Base-by-base conservation (phyloP, 2,329 filamentous ascomycete genomes). In the Cladorrhinum sp. region DNA sequence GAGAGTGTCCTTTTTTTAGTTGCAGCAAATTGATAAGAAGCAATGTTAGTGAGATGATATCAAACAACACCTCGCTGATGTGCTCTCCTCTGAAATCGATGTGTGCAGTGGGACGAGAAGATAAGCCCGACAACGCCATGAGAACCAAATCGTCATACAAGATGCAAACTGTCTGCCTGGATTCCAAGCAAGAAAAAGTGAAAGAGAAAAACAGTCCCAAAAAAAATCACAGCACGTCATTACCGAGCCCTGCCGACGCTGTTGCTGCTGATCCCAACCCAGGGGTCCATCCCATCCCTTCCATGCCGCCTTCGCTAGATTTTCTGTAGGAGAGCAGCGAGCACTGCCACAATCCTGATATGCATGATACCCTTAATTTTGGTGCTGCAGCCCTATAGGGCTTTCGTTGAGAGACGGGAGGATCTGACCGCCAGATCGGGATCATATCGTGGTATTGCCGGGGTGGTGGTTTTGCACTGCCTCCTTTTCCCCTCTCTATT, bases 311-410 rank as follows among this genome's bases (percentile, higher is more conserved):
- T 7, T 42, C 36, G 30, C 30, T 16, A 42, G 36, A 3, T 10
- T 42, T 28, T 28, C 26, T 28, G 26, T 28, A 9, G 26, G 9
- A 28, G 4, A 28, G 9, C 9, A 28, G 4, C 26, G 36, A 42
- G 36, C 36, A 42, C 42, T 46, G 42, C 16, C n/a, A 18, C n/a
- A 18, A 46, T 48, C 12, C 30, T 18, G 28, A 4, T 28, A 28
- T 28, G 26, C 26, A 28, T 28, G 26, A 28, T 5, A 28, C 26
- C 26, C 26, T 28, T 28, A 28, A 28, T 28, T 5, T 28, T 28
- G 26, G 26, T 28, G 26, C 56, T 64, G 62, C 63, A 65, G 63
- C 63, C 63, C 63, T 65, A 65, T 42, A 28, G 26, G 26, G 26
- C 26, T 28, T 4, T 28, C n/a, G 26, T 28, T 28, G 9, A 28